These are phyloP conservation scores for Silene conica DNA, from an alignment of 148 eudicot species.

Conservation along the genomic window DNA sequence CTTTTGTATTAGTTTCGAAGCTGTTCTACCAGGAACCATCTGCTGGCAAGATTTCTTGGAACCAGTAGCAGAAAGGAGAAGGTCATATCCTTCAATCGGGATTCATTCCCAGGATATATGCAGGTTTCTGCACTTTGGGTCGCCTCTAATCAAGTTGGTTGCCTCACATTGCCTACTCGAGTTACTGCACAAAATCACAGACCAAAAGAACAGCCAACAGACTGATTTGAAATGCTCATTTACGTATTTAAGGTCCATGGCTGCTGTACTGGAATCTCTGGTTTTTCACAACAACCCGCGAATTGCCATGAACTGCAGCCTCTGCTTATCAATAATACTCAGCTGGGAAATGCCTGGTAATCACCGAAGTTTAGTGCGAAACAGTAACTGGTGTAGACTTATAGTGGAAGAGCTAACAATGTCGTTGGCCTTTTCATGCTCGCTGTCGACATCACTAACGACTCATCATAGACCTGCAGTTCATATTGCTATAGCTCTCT, in stretches of 20 bases:
- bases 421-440: conserved; percentile 62
- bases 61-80: conserved; percentile 25
- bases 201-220: conserved; percentile 32
- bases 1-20: conserved; percentile 41
- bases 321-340: conserved; percentile 59
- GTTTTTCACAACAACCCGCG: conserved; percentile 45
- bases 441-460: conserved; percentile 52
- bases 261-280: conserved; percentile 66
- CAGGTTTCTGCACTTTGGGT: conserved; percentile 72
- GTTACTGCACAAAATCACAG: conserved; percentile 51
- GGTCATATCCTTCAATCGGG: conserved; percentile 42
- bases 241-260: conserved; percentile 48
- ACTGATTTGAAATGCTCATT: conserved; percentile 31
- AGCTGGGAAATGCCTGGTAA: conserved; percentile 49
- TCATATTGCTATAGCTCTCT: conserved; percentile 55
- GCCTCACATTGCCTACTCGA: conserved; percentile 76
- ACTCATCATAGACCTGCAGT: conserved; percentile 62
- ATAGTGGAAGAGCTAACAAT: conserved; percentile 81
- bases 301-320: conserved; percentile 59
- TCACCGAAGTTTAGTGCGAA: conserved; percentile 27
- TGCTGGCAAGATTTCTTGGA: conserved; percentile 48
- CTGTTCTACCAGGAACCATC: conserved; percentile 51
- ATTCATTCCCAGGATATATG: conserved; percentile 66
- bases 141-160: conserved; percentile 52
- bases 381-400: conserved; percentile 62